phyloP scores from a whole-genome alignment of 73 alveolate genomes.

The Paramecium pentaurelia region DNA sequence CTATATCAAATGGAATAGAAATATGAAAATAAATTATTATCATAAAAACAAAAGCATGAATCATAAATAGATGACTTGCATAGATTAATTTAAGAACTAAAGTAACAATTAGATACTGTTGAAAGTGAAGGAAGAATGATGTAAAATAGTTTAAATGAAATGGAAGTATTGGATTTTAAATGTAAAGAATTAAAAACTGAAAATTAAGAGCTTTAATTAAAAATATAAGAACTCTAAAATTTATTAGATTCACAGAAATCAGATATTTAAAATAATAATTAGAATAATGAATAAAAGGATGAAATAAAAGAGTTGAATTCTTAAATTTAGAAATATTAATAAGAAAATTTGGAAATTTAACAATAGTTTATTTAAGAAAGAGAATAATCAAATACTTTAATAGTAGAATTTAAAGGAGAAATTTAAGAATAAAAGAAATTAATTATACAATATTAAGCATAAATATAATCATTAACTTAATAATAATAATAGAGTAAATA shows the following conservation, averaged over 20 bases:
- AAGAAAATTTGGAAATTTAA: not conserved
- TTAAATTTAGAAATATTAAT: not conserved
- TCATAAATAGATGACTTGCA: not conserved
- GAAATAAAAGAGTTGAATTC: not conserved
- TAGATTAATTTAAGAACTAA: not conserved
- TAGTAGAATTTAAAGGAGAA: not conserved
- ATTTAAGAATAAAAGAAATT: not conserved
- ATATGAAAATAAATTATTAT: not conserved
- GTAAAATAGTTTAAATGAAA: conserved; percentile 1
- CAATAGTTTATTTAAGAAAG: not conserved
- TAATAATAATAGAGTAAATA: not conserved
- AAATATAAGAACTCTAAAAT: not conserved
- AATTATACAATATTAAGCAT: not conserved
- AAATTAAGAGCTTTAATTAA: not conserved
- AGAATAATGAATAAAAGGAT: not conserved
- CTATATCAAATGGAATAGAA: not conserved
- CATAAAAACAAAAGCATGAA: not conserved
- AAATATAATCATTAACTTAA: not conserved
- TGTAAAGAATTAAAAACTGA: not conserved
- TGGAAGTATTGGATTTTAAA: not conserved
- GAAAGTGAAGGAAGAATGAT: conserved; percentile 7
- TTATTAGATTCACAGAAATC: not conserved
- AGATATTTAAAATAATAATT: not conserved
- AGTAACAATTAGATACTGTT: not conserved
- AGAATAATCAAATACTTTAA: not conserved